Base-by-base conservation (phyloP, 1,284 basidiomycete genomes). In the Sporisorium sorghi region DNA sequence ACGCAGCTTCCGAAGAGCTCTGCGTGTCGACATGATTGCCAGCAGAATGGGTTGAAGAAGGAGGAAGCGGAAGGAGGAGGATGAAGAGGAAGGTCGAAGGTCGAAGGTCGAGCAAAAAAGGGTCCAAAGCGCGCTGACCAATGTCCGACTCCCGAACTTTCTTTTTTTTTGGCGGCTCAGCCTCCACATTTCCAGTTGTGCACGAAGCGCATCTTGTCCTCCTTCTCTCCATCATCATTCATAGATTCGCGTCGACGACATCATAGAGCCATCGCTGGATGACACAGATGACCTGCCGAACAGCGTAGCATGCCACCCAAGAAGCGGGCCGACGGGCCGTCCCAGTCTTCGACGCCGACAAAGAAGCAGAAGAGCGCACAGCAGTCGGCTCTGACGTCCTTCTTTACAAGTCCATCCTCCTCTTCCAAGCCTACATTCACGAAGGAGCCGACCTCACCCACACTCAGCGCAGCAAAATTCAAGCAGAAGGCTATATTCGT, bases 401-500 rank as follows among this genome's bases (percentile, higher is more conserved):
- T 75, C 47, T 75, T 75, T 51, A 63, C 64, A 5, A 73, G 71
- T 17, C 71, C 71, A 0, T 73, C 71, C 6, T 26, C 54, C n/a
- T 23, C 35, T 24, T 50, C 50, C 6, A 61, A 42, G n/a, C n/a
- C 60, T 1, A 57, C 26, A 1, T 49, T 64, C 39, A 12, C 42
- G 17, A 35, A n/a, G 0, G 61, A 70, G 15, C 61, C 52, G 1
- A 23, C 57, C 0, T 64, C 61, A 5, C 61, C 67, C 0, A 70
- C 57, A 5, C 23, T 44, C 12, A 53, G n/a, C 26, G 40, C 44
- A 24, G 43, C 53, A 0, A 57, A 49, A 46, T 53, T 49, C 19
- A 70, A 64, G 39, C 61, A 64, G 40, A 70, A 57, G 44, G 46
- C 47, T 14, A 21, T 39, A 11, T 17, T 39, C 3, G 32, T 40